phyloP scores from a whole-genome alignment of 2,329 filamentous ascomycete genomes.

The Sporothrix sp. region DNA sequence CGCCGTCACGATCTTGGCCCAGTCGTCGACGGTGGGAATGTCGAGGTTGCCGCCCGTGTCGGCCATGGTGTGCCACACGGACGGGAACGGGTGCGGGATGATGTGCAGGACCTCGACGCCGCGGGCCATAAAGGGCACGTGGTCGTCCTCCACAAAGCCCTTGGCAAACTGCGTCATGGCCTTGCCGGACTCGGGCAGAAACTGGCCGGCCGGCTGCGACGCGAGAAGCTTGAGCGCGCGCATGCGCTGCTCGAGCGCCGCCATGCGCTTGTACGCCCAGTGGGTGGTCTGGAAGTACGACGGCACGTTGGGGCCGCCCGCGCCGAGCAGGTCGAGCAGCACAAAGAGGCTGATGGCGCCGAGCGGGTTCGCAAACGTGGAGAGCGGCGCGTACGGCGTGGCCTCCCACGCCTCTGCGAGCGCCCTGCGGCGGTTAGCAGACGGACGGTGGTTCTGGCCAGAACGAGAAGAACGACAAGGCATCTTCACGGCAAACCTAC shows the following conservation, averaged over 20 bases:
- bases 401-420: constrained; percentile 76
- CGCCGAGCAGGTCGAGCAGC: constrained; percentile 50
- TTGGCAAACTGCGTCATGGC: constrained; percentile 35
- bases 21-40: constrained; percentile 69
- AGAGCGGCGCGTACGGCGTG: constrained; percentile 56
- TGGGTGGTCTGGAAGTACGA: constrained; percentile 71
- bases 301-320: constrained; percentile 52
- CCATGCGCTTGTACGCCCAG: constrained; percentile 67
- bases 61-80: constrained; percentile 74
- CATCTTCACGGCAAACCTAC: constrained; percentile 36
- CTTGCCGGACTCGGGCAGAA: constrained; percentile 57
- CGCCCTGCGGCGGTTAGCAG: constrained; percentile 32
- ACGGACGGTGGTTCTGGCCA: too few species aligned
- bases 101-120: constrained; percentile 86
- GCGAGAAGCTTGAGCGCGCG: constrained; percentile 44
- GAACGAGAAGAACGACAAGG: background rate
- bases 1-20: constrained; percentile 72
- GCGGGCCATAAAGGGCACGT: constrained; percentile 77
- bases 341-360: constrained; percentile 65
- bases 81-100: constrained; percentile 74
- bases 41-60: constrained; percentile 84
- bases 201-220: constrained; percentile 38
- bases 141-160: constrained; percentile 68
- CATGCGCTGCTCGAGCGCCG: constrained; percentile 54
- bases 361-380: constrained; percentile 65